A percentile compares a stretch with the other conserved stretches of the same genome.
Conservation (phyloP, 768 basidiomycete genomes). For the Calocybe indica region DNA sequence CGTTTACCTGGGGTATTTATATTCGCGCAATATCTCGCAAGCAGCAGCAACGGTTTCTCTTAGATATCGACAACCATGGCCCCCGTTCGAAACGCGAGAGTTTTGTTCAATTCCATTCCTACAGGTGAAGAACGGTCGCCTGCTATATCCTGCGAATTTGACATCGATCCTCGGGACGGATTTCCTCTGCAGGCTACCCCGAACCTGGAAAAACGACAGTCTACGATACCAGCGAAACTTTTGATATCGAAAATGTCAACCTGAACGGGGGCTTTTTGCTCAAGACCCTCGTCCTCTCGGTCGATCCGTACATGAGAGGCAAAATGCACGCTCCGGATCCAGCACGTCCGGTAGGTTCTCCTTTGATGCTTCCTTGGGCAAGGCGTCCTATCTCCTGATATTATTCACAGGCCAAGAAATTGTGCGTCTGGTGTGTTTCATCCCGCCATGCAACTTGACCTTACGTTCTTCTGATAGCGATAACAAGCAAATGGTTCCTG, state of each 20-base stretch:
- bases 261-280: conserved; percentile 16
- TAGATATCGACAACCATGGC: neutral
- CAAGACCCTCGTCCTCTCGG: conserved; percentile 13
- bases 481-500: no score
- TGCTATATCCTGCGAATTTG: neutral
- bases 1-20: no score
- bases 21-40: no score
- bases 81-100: neutral
- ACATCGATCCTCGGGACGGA: neutral
- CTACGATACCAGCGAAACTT: conserved; percentile 4
- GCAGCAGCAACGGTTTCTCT: no score
- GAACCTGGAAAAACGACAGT: neutral
- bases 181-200: neutral
- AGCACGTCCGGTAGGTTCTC: neutral
- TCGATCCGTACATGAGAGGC: neutral
- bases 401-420: no score
- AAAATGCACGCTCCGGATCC: neutral
- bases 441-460: no score
- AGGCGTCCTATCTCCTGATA: no score
- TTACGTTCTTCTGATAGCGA: no score
- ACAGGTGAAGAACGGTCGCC: neutral
- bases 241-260: conserved; percentile 13
- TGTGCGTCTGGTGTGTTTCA: no score
- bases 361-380: no score
- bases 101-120: neutral